Conservation (phyloP, 352 stramenopile species). For the Pythium biforme region DNA sequence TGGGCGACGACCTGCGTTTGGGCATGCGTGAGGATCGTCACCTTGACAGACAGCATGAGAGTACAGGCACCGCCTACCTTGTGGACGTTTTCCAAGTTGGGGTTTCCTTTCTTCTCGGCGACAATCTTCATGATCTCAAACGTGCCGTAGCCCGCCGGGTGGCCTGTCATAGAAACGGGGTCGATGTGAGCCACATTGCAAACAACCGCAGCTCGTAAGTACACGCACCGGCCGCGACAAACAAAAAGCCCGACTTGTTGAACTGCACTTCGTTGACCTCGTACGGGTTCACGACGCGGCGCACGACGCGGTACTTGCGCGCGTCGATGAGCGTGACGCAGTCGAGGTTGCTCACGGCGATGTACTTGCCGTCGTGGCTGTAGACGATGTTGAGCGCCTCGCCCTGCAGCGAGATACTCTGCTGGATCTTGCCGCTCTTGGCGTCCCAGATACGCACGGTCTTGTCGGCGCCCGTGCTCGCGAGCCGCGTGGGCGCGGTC, state of each 20-base stretch:
- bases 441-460: slow-evolving; percentile 83
- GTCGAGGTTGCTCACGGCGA: slow-evolving; percentile 72
- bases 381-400: slow-evolving; percentile 80
- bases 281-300: slow-evolving; percentile 78
- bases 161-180: no score
- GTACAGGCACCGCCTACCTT: slow-evolving; percentile 39
- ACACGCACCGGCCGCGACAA: slow-evolving; percentile 59
- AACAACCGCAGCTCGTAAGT: no score
- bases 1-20: slow-evolving; percentile 55
- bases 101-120: slow-evolving; percentile 69
- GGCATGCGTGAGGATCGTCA: no score
- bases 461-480: slow-evolving; percentile 76
- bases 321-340: slow-evolving; percentile 82
- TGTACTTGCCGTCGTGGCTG: slow-evolving; percentile 79
- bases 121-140: slow-evolving; percentile 86
- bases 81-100: slow-evolving; percentile 82
- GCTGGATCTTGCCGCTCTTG: slow-evolving; percentile 74
- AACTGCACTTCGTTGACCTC: slow-evolving; percentile 85
- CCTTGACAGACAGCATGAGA: no score
- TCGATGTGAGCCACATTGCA: no score
- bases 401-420: slow-evolving; percentile 73
- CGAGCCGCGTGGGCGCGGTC: slow-evolving; percentile 53
- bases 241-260: slow-evolving; percentile 73
- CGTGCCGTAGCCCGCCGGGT: slow-evolving; percentile 70
- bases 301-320: slow-evolving; percentile 76